These are phyloP conservation scores for Ganoderma resinaceum DNA, from an alignment of 1,284 basidiomycete species.

Conservation along the genomic window DNA sequence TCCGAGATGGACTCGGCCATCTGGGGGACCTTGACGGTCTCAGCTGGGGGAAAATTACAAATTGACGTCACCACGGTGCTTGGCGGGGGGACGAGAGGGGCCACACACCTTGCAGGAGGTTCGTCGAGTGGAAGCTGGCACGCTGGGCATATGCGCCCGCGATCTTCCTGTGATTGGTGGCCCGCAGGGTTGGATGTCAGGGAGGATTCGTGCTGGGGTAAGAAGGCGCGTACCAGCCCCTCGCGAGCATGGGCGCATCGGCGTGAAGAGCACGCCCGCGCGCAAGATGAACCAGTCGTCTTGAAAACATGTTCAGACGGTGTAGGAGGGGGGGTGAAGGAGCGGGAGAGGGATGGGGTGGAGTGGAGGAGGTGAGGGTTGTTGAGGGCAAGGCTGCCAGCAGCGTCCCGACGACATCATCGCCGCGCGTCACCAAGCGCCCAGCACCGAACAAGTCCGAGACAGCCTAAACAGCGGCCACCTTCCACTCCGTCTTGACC, in stretches of 20 bases:
- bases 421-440: constrained; percentile 26
- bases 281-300: constrained; percentile 71
- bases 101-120: constrained; percentile 68
- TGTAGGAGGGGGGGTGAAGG: constrained; percentile 12
- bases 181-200: neutral
- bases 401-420: constrained; percentile 32
- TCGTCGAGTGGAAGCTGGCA: constrained; percentile 73
- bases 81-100: neutral
- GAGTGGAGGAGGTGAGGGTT: constrained; percentile 8
- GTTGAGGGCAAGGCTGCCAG: constrained; percentile 25
- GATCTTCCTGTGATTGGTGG: constrained; percentile 49
- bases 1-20: constrained; percentile 99
- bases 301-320: constrained; percentile 64
- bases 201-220: neutral
- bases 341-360: constrained; percentile 15
- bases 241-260: constrained; percentile 49
- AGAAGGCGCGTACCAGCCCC: constrained; percentile 55
- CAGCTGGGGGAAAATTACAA: constrained; percentile 51
- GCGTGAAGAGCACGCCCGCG: constrained; percentile 60
- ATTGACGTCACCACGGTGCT: constrained; percentile 24
- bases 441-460: constrained; percentile 33
- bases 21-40: constrained; percentile 96
- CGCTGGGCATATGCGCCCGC: constrained; percentile 53
- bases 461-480: neutral
- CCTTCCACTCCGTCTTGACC: neutral